Base-by-base conservation (phyloP, 208 protist genomes). In the Acanthamoeba sp. region DNA sequence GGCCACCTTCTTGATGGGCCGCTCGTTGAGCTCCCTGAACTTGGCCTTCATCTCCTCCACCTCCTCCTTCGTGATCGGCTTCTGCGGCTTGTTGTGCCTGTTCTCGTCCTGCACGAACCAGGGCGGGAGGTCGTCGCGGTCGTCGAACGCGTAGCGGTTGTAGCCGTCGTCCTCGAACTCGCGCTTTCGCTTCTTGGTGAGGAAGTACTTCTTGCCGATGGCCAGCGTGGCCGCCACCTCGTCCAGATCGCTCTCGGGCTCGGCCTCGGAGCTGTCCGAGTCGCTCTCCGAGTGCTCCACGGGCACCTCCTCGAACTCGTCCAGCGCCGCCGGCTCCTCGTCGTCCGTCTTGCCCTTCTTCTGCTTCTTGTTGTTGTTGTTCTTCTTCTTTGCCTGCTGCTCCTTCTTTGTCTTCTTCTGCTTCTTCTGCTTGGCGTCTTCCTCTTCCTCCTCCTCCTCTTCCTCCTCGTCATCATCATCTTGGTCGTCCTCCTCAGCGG, bases 1-100 rank as follows among this genome's bases (percentile, higher is more conserved):
- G 76, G 98, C 98, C 52, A 99, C 98, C 96, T 99, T 99, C 95
- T 99, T 99, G 93, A 99, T 98, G 22, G 99, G 99, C 27, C 98
- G 95, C 24, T 98, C 98, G 96, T 99, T 98, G 82, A 99, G 94
- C 93, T 99, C 98, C 50, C 95, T 96, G 90, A 99, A 98, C 76
- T 97, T 96, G 50, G 80, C 80, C 85, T 98, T 98, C 95, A 99
- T 98, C 91, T 98, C 97, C 89, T 99, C 98, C 18, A 99, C 97
- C 95, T 99, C 98, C 64, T 97, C 97, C 93, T 97, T 98, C 0
- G 97, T 97, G 27, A 98, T 52, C 73, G 98, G 98, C 24, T 69
- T 52, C 55, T 96, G 84, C 45, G 87, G 82, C 64, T 66, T 82
- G 50, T 94, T 96, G 59, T 97, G 82, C 27, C 66, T 62, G 9